phyloP scores from a whole-genome alignment of 2,329 filamentous ascomycete species.

The Arthrobotrys conoides region DNA sequence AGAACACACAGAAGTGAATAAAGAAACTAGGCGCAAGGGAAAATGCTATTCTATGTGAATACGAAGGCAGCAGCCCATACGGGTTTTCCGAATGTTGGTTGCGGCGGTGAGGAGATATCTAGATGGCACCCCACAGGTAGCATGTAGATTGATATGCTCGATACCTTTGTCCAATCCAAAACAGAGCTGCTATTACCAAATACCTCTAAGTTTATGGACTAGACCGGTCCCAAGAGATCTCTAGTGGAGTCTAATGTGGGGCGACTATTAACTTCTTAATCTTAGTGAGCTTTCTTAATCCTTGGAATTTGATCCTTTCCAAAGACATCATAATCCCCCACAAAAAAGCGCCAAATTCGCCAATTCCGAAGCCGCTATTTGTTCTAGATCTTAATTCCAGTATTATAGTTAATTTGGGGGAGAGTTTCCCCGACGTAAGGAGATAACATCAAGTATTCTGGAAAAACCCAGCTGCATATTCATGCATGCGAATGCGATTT shows the following conservation, averaged over 20 bases:
- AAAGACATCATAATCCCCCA: slow-evolving; percentile 3
- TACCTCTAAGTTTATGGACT: neutral
- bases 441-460: neutral
- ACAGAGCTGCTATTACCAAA: neutral
- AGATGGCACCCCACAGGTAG: neutral
- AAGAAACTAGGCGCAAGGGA: neutral
- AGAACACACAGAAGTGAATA: neutral
- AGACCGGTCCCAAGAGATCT: neutral
- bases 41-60: neutral
- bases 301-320: neutral
- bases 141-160: neutral
- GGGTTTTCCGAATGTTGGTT: slow-evolving; percentile 18
- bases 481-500: neutral
- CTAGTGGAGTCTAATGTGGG: neutral
- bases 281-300: neutral
- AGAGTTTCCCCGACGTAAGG: slow-evolving; percentile 5
- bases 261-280: neutral
- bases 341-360: neutral
- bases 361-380: slow-evolving; percentile 7
- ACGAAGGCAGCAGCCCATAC: neutral
- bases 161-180: neutral
- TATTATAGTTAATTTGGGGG: neutral
- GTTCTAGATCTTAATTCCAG: slow-evolving; percentile 38
- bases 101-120: neutral
- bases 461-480: neutral